Evolutionary conservation across 345 rosid genomes (phyloP).

Genomic region (Cardamine resedifolia): DNA sequence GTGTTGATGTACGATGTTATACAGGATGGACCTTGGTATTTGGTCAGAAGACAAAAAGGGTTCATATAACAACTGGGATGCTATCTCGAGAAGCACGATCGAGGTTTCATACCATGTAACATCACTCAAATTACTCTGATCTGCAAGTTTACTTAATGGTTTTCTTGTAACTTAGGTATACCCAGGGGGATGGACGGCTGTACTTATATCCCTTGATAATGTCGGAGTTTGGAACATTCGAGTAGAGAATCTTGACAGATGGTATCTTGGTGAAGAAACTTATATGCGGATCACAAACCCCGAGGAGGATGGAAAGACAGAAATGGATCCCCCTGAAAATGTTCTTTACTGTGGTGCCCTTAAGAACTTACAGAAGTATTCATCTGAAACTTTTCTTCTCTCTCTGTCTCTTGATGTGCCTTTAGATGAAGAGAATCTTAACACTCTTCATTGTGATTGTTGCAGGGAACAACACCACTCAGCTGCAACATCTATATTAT

Average conservation of each 20-base stretch:
- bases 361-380: conserved; percentile 55
- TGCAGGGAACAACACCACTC: conserved; percentile 46
- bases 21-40: conserved; percentile 89
- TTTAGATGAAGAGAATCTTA: neutral
- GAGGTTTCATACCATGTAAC: conserved; percentile 61
- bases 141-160: neutral
- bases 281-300: conserved; percentile 83
- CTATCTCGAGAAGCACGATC: conserved; percentile 71
- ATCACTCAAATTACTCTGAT: neutral
- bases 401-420: neutral
- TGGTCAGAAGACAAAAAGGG: conserved; percentile 78
- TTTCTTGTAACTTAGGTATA: conserved; percentile 54
- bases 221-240: conserved; percentile 90
- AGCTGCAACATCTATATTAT: conserved; percentile 41
- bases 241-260: conserved; percentile 85
- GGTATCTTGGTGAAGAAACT: conserved; percentile 94
- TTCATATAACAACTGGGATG: conserved; percentile 66
- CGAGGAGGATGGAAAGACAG: conserved; percentile 79
- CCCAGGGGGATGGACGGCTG: conserved; percentile 93
- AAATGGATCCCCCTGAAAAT: conserved; percentile 67
- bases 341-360: conserved; percentile 86
- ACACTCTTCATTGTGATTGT: conserved; percentile 10
- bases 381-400: neutral
- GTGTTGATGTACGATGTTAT: conserved; percentile 53
- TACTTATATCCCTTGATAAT: conserved; percentile 72